Percentiles rank a stretch among this genome's conserved stretches.
Evolutionary conservation across 352 stramenopile genomes (phyloP).

Genomic region (Elongisporangium prolatum): DNA sequence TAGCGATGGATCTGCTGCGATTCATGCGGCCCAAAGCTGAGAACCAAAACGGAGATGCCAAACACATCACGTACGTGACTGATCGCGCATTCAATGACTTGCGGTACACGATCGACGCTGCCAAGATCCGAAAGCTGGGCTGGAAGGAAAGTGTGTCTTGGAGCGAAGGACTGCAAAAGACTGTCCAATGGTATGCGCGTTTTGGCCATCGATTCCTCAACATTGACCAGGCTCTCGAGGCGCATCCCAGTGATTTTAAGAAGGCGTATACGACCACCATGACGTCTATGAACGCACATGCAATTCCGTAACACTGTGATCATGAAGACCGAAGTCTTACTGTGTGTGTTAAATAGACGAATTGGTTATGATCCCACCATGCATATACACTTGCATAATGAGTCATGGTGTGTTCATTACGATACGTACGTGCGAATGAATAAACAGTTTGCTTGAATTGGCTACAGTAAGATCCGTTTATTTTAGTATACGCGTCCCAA

Average conservation of each 20-base stretch:
- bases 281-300: background rate
- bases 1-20: constrained; percentile 88
- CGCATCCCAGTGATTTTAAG: constrained; percentile 75
- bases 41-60: constrained; percentile 35
- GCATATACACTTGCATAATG: too few species aligned
- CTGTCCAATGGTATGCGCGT: constrained; percentile 88
- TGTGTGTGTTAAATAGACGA: background rate
- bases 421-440: too few species aligned
- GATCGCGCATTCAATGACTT: constrained; percentile 98
- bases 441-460: too few species aligned
- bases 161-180: constrained; percentile 89
- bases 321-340: background rate
- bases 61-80: constrained; percentile 58
- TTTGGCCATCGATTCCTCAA: constrained; percentile 77
- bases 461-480: too few species aligned
- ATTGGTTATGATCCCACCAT: background rate
- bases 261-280: constrained; percentile 45
- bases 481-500: too few species aligned
- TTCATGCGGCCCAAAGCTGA: constrained; percentile 40
- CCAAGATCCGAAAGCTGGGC: constrained; percentile 88
- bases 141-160: constrained; percentile 93
- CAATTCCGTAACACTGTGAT: background rate
- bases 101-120: constrained; percentile 95
- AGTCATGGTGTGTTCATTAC: too few species aligned
- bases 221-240: constrained; percentile 77